Evolutionary conservation across 179 eudicot species (phyloP).

Genomic region (Nepenthes alata): DNA sequence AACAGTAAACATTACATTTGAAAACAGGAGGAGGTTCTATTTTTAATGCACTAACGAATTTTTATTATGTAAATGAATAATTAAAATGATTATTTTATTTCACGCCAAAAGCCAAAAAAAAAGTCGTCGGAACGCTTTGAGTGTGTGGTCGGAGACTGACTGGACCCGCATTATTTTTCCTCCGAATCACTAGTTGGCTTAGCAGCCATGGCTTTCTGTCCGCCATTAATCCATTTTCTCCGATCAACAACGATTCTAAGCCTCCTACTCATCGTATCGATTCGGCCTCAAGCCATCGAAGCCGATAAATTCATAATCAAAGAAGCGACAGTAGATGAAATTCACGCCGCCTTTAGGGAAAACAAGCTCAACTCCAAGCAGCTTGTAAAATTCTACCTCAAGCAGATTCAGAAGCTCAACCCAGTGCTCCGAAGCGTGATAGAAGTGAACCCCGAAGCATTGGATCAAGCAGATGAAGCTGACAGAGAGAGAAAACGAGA

Average conservation of each 20-base stretch:
- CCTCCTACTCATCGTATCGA: background rate
- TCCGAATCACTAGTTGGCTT: too few species aligned
- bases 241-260: constrained; percentile 16
- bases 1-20: too few species aligned
- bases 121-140: too few species aligned
- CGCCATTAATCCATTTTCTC: too few species aligned
- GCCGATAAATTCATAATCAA: constrained; percentile 17
- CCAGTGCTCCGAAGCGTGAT: constrained; percentile 37
- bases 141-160: too few species aligned
- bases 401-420: constrained; percentile 30
- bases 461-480: constrained; percentile 31
- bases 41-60: too few species aligned
- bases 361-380: constrained; percentile 34
- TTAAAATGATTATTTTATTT: too few species aligned
- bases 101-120: too few species aligned
- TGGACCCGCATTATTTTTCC: too few species aligned
- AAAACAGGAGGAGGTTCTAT: too few species aligned
- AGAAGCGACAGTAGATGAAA: constrained; percentile 33
- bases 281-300: background rate
- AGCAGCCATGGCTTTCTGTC: too few species aligned
- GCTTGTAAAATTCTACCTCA: constrained; percentile 40
- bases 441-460: constrained; percentile 51
- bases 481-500: constrained; percentile 19
- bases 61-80: too few species aligned
- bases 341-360: constrained; percentile 31